Evolutionary conservation across 1,139 yeast genomes (phyloP).

Genomic region (Hemisphaericaspora xylanilytica): DNA sequence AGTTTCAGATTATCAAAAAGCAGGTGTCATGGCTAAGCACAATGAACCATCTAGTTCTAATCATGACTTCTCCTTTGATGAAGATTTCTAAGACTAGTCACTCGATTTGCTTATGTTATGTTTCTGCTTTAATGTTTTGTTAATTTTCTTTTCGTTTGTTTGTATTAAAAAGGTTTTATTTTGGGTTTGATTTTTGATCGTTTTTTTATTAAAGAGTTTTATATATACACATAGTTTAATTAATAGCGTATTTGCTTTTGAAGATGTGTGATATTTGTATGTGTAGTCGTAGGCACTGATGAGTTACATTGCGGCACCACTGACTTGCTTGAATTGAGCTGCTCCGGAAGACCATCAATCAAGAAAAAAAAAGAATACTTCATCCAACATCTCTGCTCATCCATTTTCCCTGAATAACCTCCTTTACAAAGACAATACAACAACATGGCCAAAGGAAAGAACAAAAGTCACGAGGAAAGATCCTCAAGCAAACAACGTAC

Average conservation of each 20-base stretch:
- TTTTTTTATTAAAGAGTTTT: neutral
- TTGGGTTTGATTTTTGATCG: neutral
- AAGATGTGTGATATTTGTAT: neutral
- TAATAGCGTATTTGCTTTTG: conserved; percentile 3
- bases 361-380: too few relatives aligned
- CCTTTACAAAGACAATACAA: neutral
- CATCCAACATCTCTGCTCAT: neutral
- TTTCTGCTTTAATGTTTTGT: conserved; percentile 1
- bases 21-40: conserved; percentile 84
- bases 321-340: too few relatives aligned
- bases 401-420: neutral
- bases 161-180: conserved; percentile 2
- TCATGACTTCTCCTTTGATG: conserved; percentile 45
- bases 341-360: too few relatives aligned
- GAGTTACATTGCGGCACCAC: too few relatives aligned
- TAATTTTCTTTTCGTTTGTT: conserved; percentile 2
- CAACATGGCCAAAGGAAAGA: conserved; percentile 66
- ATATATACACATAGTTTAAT: conserved; percentile 2
- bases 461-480: conserved; percentile 48
- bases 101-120: neutral
- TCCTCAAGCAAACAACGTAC: conserved; percentile 35
- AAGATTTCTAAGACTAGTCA: conserved; percentile 36
- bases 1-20: conserved; percentile 98
- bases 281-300: too few relatives aligned
- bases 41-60: conserved; percentile 30